phyloP scores from a whole-genome alignment of 1,139 yeast genomes.

The Candida sanyaensis region DNA sequence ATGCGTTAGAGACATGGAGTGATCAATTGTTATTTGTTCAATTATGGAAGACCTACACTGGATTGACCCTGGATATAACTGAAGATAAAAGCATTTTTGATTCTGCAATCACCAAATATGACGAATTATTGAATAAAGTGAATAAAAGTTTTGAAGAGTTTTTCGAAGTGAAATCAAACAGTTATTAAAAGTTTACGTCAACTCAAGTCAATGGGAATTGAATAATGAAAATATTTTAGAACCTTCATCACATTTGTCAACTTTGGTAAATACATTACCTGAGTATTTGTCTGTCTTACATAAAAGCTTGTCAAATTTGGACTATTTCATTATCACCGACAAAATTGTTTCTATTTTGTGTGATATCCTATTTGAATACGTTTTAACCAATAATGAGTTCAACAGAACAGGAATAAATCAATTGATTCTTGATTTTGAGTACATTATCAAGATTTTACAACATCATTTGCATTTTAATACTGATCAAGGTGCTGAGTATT shows the following conservation, averaged over 20 bases:
- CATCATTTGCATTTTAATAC: constrained; percentile 19
- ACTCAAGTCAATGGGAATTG: constrained; percentile 39
- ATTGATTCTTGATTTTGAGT: constrained; percentile 53
- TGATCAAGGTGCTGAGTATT: constrained; percentile 12
- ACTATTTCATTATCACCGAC: constrained; percentile 31
- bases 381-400: constrained; percentile 67
- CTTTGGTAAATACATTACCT: constrained; percentile 35
- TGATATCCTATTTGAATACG: constrained; percentile 53
- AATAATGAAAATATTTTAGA: constrained; percentile 19
- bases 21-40: constrained; percentile 65
- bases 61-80: constrained; percentile 5
- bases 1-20: constrained; percentile 62
- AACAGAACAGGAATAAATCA: constrained; percentile 56
- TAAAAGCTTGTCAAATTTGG: constrained; percentile 27
- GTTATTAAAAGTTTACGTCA: constrained; percentile 54
- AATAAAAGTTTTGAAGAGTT: constrained; percentile 43
- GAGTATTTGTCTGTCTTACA: constrained; percentile 37
- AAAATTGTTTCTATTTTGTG: constrained; percentile 50
- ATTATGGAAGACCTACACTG: constrained; percentile 52
- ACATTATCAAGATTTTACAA: constrained; percentile 42
- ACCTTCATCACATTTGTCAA: constrained; percentile 35
- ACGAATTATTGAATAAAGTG: constrained; percentile 37
- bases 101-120: constrained; percentile 50
- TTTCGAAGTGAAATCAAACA: constrained; percentile 52
- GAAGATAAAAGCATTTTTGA: constrained; percentile 55